Evolutionary conservation across 2,329 filamentous ascomycete genomes (phyloP), one percentile per base, ranked within the genome.

Genomic region (Thelonectria rubi): DNA sequence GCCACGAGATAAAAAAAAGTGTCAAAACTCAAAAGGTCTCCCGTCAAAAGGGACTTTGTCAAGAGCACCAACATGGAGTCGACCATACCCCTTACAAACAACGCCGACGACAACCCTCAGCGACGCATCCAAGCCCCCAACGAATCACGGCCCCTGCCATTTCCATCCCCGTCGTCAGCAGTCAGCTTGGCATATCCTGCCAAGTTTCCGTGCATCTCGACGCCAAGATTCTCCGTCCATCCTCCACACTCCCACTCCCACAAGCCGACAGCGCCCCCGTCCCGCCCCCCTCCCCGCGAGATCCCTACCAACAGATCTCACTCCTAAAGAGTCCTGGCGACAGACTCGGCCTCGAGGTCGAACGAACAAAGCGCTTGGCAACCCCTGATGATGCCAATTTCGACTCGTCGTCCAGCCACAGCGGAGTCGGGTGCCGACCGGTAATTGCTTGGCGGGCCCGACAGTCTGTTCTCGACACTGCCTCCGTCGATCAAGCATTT

Each of bases 191-290:
- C 26, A 20, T 51, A 34, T 12, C 37, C 40, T 47, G 52, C 58
- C 58, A 56, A 60, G 58, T 60, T 60, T 60, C 52, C 34, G 50
- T 49, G 40, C 32, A 42, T 50, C 50, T 42, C 12, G 15, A 55
- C 53, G 57, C 57, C 57, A 60, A 60, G 57, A 60, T 55, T 55
- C 26, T 50, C 18, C 11, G 45, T 42, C 34, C 37, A 18, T 42
- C 51, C 51, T 46, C 51, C 30, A 37, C 26, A 30, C 26, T 30
- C 21, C 40, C 2, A n/a, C 34, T 18, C 52, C 40, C 39, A 32
- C 52, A 32, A 15, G 26, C 51, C 24, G 21, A 12, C 48, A 51
- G 21, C 18, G 43, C 52, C 20, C 47, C 32, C 55, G n/a, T n/a
- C n/a, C n/a, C n/a, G n/a, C 55, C 48, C 26, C 4, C 4, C 26